Percentiles rank a stretch among this genome's conserved stretches.
These are phyloP conservation scores for Metschnikowia koreensis DNA, from an alignment of 805 yeast species.

Conservation along the genomic window DNA sequence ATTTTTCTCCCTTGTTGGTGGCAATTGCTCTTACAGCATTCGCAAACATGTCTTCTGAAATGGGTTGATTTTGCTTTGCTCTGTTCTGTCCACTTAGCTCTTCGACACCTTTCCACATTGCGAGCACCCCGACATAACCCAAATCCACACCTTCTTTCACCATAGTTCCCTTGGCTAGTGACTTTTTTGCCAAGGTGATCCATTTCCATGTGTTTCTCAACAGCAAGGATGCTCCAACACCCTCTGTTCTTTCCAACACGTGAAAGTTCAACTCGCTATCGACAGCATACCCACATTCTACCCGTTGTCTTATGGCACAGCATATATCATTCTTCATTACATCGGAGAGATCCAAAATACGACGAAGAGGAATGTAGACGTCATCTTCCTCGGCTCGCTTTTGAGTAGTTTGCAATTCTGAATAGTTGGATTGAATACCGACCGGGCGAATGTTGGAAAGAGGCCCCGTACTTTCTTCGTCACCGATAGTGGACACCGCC, in stretches of 20 bases:
- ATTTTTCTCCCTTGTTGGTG: conserved; percentile 44
- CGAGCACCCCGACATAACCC: conserved; percentile 84
- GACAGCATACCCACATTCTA: conserved; percentile 67
- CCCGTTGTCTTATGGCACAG: conserved; percentile 66
- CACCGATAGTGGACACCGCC: conserved; percentile 31
- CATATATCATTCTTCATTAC: conserved; percentile 73
- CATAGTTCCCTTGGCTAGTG: conserved; percentile 66
- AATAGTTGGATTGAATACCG: neutral
- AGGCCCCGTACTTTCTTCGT: conserved; percentile 23
- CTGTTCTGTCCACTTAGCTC: conserved; percentile 49
- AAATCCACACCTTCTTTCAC: conserved; percentile 69
- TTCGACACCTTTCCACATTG: conserved; percentile 80
- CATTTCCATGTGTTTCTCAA: conserved; percentile 87
- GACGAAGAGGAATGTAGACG: conserved; percentile 29
- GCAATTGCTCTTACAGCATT: conserved; percentile 54
- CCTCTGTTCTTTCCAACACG: conserved; percentile 51
- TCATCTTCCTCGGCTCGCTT: conserved; percentile 16
- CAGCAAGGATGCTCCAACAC: conserved; percentile 49
- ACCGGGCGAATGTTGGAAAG: conserved; percentile 4
- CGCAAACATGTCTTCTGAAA: conserved; percentile 42
- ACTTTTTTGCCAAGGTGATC: conserved; percentile 69
- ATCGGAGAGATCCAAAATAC: conserved; percentile 33
- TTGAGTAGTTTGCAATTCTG: neutral
- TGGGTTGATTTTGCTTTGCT: conserved; percentile 18
- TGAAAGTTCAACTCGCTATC: conserved; percentile 64